Conservation (phyloP, 176 grass and related monocot genomes). For the Ensete ventricosum region DNA sequence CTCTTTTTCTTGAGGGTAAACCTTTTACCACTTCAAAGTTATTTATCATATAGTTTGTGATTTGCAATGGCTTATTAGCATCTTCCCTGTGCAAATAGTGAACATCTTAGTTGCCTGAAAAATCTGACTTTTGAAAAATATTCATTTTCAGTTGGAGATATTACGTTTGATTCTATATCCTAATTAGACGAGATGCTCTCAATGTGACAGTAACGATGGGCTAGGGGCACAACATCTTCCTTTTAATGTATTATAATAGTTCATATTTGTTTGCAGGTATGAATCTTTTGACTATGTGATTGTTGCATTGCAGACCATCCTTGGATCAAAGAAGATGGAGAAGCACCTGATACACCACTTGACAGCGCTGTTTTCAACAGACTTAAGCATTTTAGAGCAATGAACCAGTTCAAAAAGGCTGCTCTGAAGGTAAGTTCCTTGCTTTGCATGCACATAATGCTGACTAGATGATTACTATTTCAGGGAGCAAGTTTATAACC, state of each 20-base stretch:
- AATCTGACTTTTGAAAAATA: too few species aligned
- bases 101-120: too few species aligned
- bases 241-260: not conserved
- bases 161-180: too few species aligned
- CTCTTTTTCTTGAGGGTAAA: too few species aligned
- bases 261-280: not conserved
- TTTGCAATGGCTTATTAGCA: too few species aligned
- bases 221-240: not conserved
- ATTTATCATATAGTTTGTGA: too few species aligned
- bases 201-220: too few species aligned
- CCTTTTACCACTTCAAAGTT: too few species aligned
- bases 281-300: not conserved
- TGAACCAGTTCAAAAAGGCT: not conserved
- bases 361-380: not conserved
- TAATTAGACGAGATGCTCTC: too few species aligned
- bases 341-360: constrained; percentile 1
- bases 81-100: too few species aligned
- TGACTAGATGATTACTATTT: not conserved
- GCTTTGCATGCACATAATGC: too few species aligned
- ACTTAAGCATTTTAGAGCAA: not conserved
- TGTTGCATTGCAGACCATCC: not conserved
- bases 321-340: not conserved
- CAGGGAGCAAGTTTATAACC: not conserved
- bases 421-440: not conserved
- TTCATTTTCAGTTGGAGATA: too few species aligned